Percentiles rank a stretch among this genome's conserved stretches.
Evolutionary conservation across 257 asterid species (phyloP).

Genomic region (Solanum phureja): DNA sequence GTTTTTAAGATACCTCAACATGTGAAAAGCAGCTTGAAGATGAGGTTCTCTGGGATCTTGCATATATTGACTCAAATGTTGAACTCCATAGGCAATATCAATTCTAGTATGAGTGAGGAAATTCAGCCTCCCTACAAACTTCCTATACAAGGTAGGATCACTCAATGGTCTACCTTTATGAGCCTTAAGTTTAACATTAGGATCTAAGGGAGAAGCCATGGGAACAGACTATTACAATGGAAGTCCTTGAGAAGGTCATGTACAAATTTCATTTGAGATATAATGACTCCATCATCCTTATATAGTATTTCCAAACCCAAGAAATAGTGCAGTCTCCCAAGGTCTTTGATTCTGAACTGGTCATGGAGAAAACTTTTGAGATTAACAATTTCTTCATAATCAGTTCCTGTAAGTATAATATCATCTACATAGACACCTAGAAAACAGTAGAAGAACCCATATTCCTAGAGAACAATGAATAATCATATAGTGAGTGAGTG

Average conservation of each 20-base stretch:
- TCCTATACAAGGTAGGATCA: not conserved
- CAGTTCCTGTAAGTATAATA: not conserved
- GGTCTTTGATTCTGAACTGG: not conserved
- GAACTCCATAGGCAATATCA: not conserved
- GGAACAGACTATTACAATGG: not conserved
- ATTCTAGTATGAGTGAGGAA: not conserved
- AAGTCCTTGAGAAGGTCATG: not conserved
- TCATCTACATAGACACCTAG: not conserved
- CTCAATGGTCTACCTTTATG: no score
- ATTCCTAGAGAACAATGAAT: no score
- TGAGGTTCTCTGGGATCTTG: not conserved
- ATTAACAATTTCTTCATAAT: not conserved
- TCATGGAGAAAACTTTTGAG: not conserved
- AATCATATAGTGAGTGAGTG: not conserved
- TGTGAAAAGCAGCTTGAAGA: not conserved
- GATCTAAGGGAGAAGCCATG: not conserved
- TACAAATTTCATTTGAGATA: not conserved
- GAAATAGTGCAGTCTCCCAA: not conserved
- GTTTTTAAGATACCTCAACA: not conserved
- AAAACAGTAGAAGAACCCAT: rapidly evolving
- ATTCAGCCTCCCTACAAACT: not conserved
- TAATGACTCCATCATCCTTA: no score
- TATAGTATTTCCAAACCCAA: not conserved
- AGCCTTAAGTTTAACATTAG: not conserved
- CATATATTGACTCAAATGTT: no score